phyloP scores from a whole-genome alignment of 2,329 filamentous ascomycete species.

The Karstenula rhodostoma region DNA sequence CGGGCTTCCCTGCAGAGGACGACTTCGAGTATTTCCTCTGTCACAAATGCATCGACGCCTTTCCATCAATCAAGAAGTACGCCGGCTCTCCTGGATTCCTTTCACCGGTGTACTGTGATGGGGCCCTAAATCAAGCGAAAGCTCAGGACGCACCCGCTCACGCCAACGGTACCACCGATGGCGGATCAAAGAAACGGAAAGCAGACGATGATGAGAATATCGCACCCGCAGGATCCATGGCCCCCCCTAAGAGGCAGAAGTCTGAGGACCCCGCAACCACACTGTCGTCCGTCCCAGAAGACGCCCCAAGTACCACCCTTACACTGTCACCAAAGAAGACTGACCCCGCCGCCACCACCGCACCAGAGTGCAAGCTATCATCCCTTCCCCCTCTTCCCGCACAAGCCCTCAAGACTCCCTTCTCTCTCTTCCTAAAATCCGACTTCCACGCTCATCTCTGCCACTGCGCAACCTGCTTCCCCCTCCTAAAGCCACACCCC shows the following conservation, averaged over 20 bases:
- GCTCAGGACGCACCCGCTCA: slow-evolving; percentile 12
- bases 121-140: slow-evolving; percentile 27
- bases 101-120: slow-evolving; percentile 68
- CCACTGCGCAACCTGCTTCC: slow-evolving; percentile 82
- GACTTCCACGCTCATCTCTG: slow-evolving; percentile 85
- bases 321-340: slow-evolving; percentile 40
- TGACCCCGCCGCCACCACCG: slow-evolving; percentile 12
- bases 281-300: slow-evolving; percentile 48
- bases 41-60: slow-evolving; percentile 88
- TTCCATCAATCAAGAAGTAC: slow-evolving; percentile 92
- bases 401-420: slow-evolving; percentile 61
- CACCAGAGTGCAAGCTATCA: slow-evolving; percentile 66
- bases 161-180: slow-evolving; percentile 30
- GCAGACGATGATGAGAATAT: slow-evolving; percentile 49
- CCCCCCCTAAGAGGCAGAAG: slow-evolving; percentile 45
- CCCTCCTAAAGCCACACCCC: slow-evolving; percentile 71
- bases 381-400: slow-evolving; percentile 65
- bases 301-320: slow-evolving; percentile 25
- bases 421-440: slow-evolving; percentile 84
- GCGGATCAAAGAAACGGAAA: slow-evolving; percentile 55
- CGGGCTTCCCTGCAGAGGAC: slow-evolving; percentile 88
- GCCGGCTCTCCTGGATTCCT: slow-evolving; percentile 83
- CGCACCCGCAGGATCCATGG: slow-evolving; percentile 21
- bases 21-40: slow-evolving; percentile 91
- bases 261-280: slow-evolving; percentile 40